Percentiles rank a stretch among this genome's conserved stretches.
Evolutionary conservation across 371 early-diverging fungal species (phyloP).

Genomic region (Mortierella sp.): DNA sequence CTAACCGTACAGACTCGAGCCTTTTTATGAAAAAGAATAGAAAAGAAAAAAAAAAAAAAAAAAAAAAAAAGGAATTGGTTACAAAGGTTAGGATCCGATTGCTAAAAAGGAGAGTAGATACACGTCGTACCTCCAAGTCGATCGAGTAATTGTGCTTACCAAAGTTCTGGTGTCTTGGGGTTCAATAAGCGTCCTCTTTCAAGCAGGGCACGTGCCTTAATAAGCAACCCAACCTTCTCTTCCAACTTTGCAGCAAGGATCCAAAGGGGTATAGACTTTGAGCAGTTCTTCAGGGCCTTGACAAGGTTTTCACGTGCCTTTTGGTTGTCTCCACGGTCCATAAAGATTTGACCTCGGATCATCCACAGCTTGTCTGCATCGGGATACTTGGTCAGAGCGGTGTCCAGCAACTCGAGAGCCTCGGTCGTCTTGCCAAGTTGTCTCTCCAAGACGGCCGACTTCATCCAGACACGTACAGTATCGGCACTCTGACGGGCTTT

Average conservation of each 20-base stretch:
- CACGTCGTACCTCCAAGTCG: too few relatives aligned
- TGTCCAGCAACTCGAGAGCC: conserved; percentile 77
- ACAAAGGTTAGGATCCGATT: too few relatives aligned
- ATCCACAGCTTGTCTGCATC: conserved; percentile 93
- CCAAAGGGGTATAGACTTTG: conserved; percentile 87
- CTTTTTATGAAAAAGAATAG: conserved; percentile 11
- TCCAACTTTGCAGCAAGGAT: conserved; percentile 82
- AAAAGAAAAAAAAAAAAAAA: not conserved
- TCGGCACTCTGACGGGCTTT: conserved; percentile 80
- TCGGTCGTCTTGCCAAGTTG: conserved; percentile 73
- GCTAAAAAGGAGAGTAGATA: too few relatives aligned
- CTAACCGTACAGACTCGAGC: conserved; percentile 87
- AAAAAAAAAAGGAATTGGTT: not conserved
- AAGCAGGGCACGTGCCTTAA: conserved; percentile 85
- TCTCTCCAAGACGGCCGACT: conserved; percentile 88
- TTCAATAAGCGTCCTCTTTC: conserved; percentile 90
- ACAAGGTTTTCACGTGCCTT: conserved; percentile 84
- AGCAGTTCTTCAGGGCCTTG: conserved; percentile 81
- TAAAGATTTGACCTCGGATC: conserved; percentile 87
- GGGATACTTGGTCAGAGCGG: conserved; percentile 78
- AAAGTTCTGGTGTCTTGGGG: conserved; percentile 83
- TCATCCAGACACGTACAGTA: conserved; percentile 92
- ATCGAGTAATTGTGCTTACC: conserved; percentile 61
- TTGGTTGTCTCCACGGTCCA: conserved; percentile 59
- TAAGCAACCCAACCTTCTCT: conserved; percentile 75